Base-by-base conservation (phyloP, 441 rosid species). In the Melianthus villosus region DNA sequence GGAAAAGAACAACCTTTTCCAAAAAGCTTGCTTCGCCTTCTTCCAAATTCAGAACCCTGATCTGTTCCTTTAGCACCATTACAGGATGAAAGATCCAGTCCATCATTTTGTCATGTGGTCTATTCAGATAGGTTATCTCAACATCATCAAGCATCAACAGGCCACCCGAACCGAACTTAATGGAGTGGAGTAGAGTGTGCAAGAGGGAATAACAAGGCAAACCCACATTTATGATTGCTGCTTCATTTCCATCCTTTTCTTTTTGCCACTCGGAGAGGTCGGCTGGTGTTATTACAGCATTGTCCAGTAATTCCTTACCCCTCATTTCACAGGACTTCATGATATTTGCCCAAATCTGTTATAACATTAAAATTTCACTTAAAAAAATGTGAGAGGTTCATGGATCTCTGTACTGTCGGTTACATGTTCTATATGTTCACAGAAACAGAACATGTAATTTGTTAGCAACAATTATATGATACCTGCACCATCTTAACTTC, bases 401-500 rank as follows among this genome's bases (percentile, higher is more conserved):
- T 28, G 32, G 30, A 5, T 26, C 7, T 26, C n/a, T 7, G n/a
- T 2, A 26, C 2, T 26, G n/a, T 9, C 7, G 2, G n/a, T 26
- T 26, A 25, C 1, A 25, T 9, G 8, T 25, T 5, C 9, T 9
- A 25, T 25, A 7, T 1, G 6, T 9, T 5, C 9, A 1, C 27
- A 3, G 27, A 25, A 25, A 25, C 27, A 25, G n/a, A n/a, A n/a
- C n/a, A n/a, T n/a, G n/a, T n/a, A n/a, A n/a, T n/a, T n/a, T n/a
- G n/a, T n/a, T n/a, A n/a, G n/a, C n/a, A n/a, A n/a, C n/a, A n/a
- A n/a, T n/a, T n/a, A n/a, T n/a, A n/a, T 3, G 28, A 20, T 65
- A 81, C 91, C 84, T 77, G 94, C 42, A 85, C 73, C 82, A 85
- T 73, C 62, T 65, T 71, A 42, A 79, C 82, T 69, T 85, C 85